Percentiles rank a stretch among this genome's conserved stretches.
Evolutionary conservation across 306 rosid species (phyloP).

Genomic region (Comarum palustre): DNA sequence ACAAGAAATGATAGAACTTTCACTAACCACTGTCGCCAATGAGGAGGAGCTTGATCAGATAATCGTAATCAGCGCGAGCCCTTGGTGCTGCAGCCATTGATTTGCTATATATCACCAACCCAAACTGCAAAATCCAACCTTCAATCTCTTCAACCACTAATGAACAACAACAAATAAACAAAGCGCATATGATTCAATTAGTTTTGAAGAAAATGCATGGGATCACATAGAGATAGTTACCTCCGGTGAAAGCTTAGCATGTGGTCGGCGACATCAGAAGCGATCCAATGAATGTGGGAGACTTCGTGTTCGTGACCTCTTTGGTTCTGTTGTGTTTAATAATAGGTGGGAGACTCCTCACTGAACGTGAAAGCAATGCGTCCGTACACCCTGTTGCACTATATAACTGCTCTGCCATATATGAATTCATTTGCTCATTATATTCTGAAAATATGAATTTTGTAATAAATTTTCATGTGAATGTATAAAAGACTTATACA

Average conservation of each 20-base stretch:
- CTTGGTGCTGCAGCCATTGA: slow-evolving; percentile 68
- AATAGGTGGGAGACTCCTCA: slow-evolving; percentile 3
- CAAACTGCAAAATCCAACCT: slow-evolving; percentile 21
- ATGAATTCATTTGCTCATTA: not conserved
- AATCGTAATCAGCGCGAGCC: slow-evolving; percentile 89
- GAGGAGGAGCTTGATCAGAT: slow-evolving; percentile 84
- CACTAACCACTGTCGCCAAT: slow-evolving; percentile 81
- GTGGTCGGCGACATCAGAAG: slow-evolving; percentile 40
- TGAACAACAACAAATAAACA: not conserved
- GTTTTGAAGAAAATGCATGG: not conserved
- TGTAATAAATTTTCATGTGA: no score
- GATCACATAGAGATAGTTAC: slow-evolving; percentile 30
- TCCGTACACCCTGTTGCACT: slow-evolving; percentile 1
- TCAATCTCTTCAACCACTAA: slow-evolving; percentile 9
- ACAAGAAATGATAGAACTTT: not conserved
- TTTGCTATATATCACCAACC: slow-evolving; percentile 24
- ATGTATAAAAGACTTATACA: not conserved
- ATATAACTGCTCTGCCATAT: not conserved
- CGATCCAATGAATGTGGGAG: slow-evolving; percentile 33
- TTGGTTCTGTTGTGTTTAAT: slow-evolving; percentile 14
- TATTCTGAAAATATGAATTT: not conserved
- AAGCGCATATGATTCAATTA: not conserved
- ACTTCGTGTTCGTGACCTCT: slow-evolving; percentile 8
- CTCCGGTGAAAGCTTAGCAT: slow-evolving; percentile 19
- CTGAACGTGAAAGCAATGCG: not conserved